These are phyloP conservation scores for Lepidium aucheri DNA, from an alignment of 345 rosid genomes.

Conservation along the genomic window DNA sequence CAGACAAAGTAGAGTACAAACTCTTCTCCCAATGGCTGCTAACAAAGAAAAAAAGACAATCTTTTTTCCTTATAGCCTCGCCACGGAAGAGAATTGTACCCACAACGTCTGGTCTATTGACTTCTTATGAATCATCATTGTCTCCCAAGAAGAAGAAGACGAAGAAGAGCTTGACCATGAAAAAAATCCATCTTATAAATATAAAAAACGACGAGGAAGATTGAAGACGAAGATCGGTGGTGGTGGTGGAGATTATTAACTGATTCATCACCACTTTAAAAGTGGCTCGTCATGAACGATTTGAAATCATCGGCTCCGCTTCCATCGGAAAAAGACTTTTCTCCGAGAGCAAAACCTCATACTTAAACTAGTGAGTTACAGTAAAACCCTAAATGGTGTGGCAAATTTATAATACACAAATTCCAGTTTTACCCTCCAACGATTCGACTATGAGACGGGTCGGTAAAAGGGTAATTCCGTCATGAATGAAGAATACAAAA, in stretches of 20 bases:
- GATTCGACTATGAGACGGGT: not conserved
- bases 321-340: constrained; percentile 14
- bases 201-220: not conserved
- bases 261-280: constrained; percentile 22
- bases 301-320: constrained; percentile 35
- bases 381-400: constrained; percentile 8
- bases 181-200: not conserved
- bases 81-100: constrained; percentile 8
- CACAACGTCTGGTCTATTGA: constrained; percentile 24
- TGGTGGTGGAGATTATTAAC: not conserved
- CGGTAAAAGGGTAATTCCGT: not conserved
- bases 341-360: constrained; percentile 42
- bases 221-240: not conserved
- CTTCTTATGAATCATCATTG: constrained; percentile 32
- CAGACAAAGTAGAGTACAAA: constrained; percentile 12
- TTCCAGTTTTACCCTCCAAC: constrained; percentile 20
- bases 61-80: constrained; percentile 11
- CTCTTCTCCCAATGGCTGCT: constrained; percentile 29
- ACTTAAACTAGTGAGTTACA: constrained; percentile 24
- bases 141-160: constrained; percentile 21
- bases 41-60: not conserved
- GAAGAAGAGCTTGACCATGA: not conserved
- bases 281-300: not conserved
- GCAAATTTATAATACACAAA: not conserved
- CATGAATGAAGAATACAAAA: not conserved